Evolutionary conservation across 371 early-diverging fungal species (phyloP), one percentile per base, ranked within the genome.

Genomic region (Mortierella polycephala): DNA sequence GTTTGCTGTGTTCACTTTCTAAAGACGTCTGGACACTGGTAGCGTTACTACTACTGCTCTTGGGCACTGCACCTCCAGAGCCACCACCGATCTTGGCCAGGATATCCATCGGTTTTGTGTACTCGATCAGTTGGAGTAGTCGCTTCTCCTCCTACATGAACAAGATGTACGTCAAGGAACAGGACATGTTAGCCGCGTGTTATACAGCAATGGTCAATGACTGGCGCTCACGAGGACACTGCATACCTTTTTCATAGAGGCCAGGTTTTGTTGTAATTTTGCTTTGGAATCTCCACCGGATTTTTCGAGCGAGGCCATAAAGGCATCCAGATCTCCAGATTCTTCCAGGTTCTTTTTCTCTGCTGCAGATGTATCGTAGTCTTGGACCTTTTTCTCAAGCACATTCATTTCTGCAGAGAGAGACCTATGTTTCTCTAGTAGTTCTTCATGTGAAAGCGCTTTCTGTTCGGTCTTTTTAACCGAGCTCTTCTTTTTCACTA

Each of bases 361-460:
- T 7, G 63, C 82, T 21, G 68, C 81, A 54, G 57, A 62, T 16
- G 55, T 62, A 18, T 64, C 81, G 41, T 67, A 64, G 2, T 67
- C 69, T 51, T 75, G 69, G 42, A 87, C 77, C 23, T 82, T 67
- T 13, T 59, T 56, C 61, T 84, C 75, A 5, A 86, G 49, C 18
- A 55, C 55, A 1, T 57, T 47, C 52, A 86, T 80, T 2, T 64
- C 60, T n/a, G 21, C 30, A 21, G 49, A 42, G 8, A 71, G 51
- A 20, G n/a, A 44, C 20, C 37, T 16, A 39, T 85, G 82, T 55
- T 88, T 88, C 51, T 62, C 75, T 0, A 85, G 62, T 16, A 93
- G 81, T 1, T 90, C 85, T 13, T 91, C 91, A 52, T 87, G 86
- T 13, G 90, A 91, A n/a, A 90, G 91, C 12, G 89, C 86, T 53